Evolutionary conservation across 768 basidiomycete genomes (phyloP).

Genomic region (Boletus edulis): DNA sequence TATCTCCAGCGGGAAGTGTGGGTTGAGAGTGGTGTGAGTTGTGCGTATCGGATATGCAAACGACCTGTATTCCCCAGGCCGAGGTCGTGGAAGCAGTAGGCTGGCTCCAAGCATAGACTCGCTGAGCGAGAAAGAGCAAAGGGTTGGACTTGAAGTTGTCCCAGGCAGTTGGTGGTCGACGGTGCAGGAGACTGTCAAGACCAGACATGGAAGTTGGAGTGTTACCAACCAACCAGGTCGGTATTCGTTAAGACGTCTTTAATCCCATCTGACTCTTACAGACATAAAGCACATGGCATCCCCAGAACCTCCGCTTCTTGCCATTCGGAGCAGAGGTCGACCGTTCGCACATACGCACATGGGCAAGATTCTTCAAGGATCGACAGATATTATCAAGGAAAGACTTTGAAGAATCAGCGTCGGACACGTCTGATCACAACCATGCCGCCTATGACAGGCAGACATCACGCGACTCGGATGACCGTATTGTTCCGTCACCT

Average conservation of each 20-base stretch:
- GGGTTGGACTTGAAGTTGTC: constrained; percentile 2
- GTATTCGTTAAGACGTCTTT: no score
- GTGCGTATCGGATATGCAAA: constrained; percentile 10
- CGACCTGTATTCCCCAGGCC: background rate
- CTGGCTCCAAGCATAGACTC: constrained; percentile 1
- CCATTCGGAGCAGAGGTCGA: no score
- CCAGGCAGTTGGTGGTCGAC: constrained; percentile 7
- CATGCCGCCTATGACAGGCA: no score
- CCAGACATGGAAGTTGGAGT: background rate
- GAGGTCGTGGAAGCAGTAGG: background rate
- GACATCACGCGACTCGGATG: no score
- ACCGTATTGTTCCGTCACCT: no score
- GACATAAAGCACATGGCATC: background rate
- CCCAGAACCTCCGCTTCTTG: constrained; percentile 1
- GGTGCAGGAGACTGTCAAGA: constrained; percentile 3
- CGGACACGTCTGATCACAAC: no score
- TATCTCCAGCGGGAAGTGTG: constrained; percentile 1
- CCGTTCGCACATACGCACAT: no score
- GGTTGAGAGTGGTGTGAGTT: constrained; percentile 3
- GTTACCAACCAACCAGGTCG: no score
- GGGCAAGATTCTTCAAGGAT: no score
- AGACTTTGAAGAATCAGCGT: no score
- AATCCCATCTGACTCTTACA: background rate
- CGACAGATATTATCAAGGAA: no score
- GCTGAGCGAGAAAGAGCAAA: constrained; percentile 9